Conservation (phyloP, 2,329 filamentous ascomycete species). For the Monilinia fructicola region DNA sequence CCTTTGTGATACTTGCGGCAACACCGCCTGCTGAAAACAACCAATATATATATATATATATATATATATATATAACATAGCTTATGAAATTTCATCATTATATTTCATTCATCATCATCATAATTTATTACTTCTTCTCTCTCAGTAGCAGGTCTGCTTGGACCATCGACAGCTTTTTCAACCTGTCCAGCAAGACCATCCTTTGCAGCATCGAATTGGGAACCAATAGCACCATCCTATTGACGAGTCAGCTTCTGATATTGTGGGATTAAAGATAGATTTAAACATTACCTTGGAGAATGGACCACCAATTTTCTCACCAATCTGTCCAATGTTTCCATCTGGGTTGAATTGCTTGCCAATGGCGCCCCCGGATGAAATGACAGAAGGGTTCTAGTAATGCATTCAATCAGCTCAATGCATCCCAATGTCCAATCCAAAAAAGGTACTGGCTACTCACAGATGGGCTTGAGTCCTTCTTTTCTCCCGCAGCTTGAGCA, state of each 20-base stretch:
- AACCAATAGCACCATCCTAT: constrained; percentile 10
- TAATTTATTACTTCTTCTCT: constrained; percentile 4
- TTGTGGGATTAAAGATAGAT: accelerated
- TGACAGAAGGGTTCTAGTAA: background rate
- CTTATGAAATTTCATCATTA: background rate
- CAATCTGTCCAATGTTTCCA: constrained; percentile 12
- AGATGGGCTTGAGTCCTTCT: constrained; percentile 5
- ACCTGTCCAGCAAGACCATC: constrained; percentile 17
- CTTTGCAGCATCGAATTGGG: constrained; percentile 11
- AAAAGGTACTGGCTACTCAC: background rate
- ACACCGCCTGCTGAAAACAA: background rate
- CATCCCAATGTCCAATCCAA: no score
- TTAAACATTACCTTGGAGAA: constrained; percentile 3
- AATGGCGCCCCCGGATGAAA: constrained; percentile 6
- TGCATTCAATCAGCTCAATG: background rate
- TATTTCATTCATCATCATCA: background rate
- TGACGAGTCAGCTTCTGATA: background rate
- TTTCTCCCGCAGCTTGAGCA: constrained; percentile 5
- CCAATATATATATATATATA: no score
- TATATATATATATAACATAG: background rate
- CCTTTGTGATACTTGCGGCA: background rate
- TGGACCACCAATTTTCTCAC: constrained; percentile 16
- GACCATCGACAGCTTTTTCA: constrained; percentile 15
- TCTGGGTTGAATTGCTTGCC: constrained; percentile 14
- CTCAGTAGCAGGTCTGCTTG: constrained; percentile 16